Base-by-base conservation (phyloP, 257 asterid genomes). In the Solanum paucissectum region DNA sequence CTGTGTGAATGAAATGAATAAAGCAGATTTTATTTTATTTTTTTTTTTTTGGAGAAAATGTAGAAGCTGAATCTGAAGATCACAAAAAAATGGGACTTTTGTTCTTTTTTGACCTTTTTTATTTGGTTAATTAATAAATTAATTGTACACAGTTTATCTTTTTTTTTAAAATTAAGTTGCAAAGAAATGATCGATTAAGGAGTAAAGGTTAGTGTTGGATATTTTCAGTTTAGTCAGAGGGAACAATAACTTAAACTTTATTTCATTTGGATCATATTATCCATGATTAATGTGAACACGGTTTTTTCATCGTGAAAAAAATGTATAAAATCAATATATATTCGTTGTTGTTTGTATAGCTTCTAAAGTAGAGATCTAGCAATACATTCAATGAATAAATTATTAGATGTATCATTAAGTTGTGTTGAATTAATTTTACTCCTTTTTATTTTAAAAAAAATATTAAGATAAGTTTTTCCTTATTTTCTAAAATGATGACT, bases 61-160 rank as follows among this genome's bases (percentile, higher is more conserved):
- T 42, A 68, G 20, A 84, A 62, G 77, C 52, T 89, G 87, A 90
- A 84, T 85, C 87, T 81, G 85, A 83, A 64, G 84, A 90, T 86
- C 81, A 74, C 37, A 79, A 66, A 44, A 86, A 52, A 16, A 5
- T 2, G 86, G 90, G 88, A 85, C 75, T 74, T 82, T 87, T 85
- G 74, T 36, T 11, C 55, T 52, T 52, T 16, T 52, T 52, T 52
- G 62, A 52, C 23, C 40, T 91, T 91, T 40, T 21, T 20, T n/a
- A 23, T 62, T 32, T 69, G 36, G 4, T 73, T 85, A 6, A 18
- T 5, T 81, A 40, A 40, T 71, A 29, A 20, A 62, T 68, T 84
- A 11, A 72, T 64, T 13, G 21, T 71, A 86, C 20, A 12, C 38
- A 40, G 52, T 84, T 34, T 62, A 44, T 5, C 3, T 16, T 0